Conservation (phyloP, 257 asterid genomes). For the Penstemon eatonii region DNA sequence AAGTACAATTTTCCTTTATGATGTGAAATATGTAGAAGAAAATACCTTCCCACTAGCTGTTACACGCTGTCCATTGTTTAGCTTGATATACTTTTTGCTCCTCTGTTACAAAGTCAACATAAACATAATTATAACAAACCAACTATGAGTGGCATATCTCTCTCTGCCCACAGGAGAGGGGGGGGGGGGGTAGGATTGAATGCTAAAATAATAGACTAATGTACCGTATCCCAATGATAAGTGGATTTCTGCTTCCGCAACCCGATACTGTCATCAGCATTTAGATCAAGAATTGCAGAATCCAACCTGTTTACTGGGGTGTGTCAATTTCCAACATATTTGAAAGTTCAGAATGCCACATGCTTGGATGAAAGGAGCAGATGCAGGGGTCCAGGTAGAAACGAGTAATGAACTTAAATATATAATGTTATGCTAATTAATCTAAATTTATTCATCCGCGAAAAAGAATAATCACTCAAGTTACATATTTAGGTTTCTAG, state of each 20-base stretch:
- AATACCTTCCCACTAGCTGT: constrained; percentile 95
- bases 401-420: no score
- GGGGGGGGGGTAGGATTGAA: background rate
- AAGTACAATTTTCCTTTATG: constrained; percentile 7
- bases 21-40: constrained; percentile 16
- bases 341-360: background rate
- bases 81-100: constrained; percentile 88
- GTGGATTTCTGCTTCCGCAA: constrained; percentile 71
- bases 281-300: constrained; percentile 84
- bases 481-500: background rate
- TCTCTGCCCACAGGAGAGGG: background rate
- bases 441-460: no score
- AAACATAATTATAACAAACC: constrained; percentile 21
- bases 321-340: background rate
- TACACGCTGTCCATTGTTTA: constrained; percentile 91
- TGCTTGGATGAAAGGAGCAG: no score
- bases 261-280: constrained; percentile 76
- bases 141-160: background rate
- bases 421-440: no score
- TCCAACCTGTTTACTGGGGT: constrained; percentile 64
- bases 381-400: no score
- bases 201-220: constrained; percentile 11
- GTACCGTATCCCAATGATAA: constrained; percentile 97
- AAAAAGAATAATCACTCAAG: background rate
- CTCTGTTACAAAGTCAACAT: constrained; percentile 54